Base-by-base conservation (phyloP, 1,284 basidiomycete genomes). In the Microstroma glucosiphilum region DNA sequence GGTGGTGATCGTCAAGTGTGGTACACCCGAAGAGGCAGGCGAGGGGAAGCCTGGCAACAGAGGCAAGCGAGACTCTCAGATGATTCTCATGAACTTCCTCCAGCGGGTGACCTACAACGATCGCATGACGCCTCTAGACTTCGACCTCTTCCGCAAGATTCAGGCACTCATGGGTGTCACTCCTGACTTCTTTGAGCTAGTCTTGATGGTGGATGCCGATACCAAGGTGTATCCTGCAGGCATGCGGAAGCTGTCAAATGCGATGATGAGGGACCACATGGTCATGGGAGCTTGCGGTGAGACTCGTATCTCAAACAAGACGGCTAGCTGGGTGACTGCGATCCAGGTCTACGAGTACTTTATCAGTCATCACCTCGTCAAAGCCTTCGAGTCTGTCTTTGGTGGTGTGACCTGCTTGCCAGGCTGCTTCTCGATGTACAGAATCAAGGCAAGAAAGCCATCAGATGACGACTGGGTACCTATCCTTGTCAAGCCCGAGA, bases 201-300 rank as follows among this genome's bases (percentile, higher is more conserved):
- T 89, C 76, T 82, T 99, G 67, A 98, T 98, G 96, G 94, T 92
- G 73, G 96, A 99, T 81, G 96, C 96, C 63, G 96, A 99, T 80
- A 96, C 77, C 12, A 76, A 70, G 64, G 76, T 79, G 43, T 73
- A 74, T 42, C 75, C 73, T 4, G 60, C 69, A 42, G 66, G 72
- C 25, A 66, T 79, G 64, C 72, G 69, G 54, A 70, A 59, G 48
- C 59, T 79, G 17, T 43, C 66, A 53, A 72, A 96, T 80, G 91
- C 90, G 81, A 96, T 98, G 93, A 91, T 96, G 71, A 89, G 96
- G 79, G 96, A 99, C 81, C 90, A 89, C 75, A 86, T 92, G 85
- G 93, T 98, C 80, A 99, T 99, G 96, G 96, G 96, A 43, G 90
- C 93, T 21, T 98, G 96, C 77, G 96, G 96, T 59, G 96, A 99